Base-by-base conservation (phyloP, 1,139 yeast genomes). In the Hyphopichia burtonii region DNA sequence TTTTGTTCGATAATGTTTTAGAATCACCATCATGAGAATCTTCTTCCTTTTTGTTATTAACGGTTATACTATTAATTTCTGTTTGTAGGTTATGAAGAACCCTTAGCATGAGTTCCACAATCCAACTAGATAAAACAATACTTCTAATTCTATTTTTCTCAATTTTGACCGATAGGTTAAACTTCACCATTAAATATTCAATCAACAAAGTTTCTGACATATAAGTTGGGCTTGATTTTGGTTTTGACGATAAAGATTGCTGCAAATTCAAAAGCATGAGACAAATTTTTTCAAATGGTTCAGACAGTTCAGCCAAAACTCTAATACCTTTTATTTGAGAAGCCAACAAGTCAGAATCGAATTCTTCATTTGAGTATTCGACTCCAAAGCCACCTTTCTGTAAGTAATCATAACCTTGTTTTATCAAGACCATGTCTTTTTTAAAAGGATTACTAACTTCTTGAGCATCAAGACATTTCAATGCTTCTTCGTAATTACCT, bases 41-140 rank as follows among this genome's bases (percentile, higher is more conserved):
- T 5, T 9, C n/a, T 11, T 17, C 36, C 8, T 32, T 15, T 33
- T 22, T 25, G 16, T 5, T 19, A 14, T 3, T 11, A 34, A 31
- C 18, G 18, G 16, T 28, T 22, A 34, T 23, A 17, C 40, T 44
- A 9, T 44, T 41, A 5, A 46, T 19, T 9, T 56, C 61, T 17
- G 51, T 46, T 40, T 62, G 63, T 9, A 63, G 44, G 15, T 50
- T 48, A 36, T 58, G 54, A 7, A 65, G 53, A 7, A 53, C 47
- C 37, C 74, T 49, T 7, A 69, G 53, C 54, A 65, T 56, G 11
- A 86, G 62, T 64, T 90, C 94, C 6, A 88, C 75, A 32, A 91
- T 79, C 96, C 97, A 91, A 44, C 86, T 79, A 0, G 91, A 80
- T n/a, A 91, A 60, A 44, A 89, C 73, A 0, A 76, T 68, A 31